These are phyloP conservation scores for Sporothrix inflata DNA, from an alignment of 2,329 filamentous ascomycete species.

Conservation along the genomic window DNA sequence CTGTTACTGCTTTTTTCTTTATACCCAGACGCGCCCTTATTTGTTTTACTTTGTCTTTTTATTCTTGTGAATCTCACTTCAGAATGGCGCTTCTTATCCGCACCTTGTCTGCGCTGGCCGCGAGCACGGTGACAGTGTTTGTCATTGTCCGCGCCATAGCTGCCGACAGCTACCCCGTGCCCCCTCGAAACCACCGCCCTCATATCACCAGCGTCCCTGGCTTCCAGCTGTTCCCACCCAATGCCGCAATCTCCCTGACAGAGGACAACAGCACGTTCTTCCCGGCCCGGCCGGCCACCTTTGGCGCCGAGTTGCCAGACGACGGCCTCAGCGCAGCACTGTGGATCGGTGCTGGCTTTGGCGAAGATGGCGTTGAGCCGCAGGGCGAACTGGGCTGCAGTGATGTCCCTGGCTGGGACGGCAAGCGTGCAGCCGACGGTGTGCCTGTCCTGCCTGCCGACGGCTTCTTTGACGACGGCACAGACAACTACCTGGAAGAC, in stretches of 20 bases:
- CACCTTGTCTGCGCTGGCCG: slow-evolving; percentile 26
- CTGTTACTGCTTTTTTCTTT: background rate
- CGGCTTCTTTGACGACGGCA: slow-evolving; percentile 67
- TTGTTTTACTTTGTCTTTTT: background rate
- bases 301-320: slow-evolving; percentile 76
- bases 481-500: slow-evolving; percentile 80
- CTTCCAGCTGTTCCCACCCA: slow-evolving; percentile 89
- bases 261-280: slow-evolving; percentile 99
- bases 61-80: background rate
- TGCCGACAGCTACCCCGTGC: slow-evolving; percentile 2
- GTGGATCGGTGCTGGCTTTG: slow-evolving; percentile 92
- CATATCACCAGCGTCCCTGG: slow-evolving; percentile 10
- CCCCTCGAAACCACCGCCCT: background rate
- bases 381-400: slow-evolving; percentile 93
- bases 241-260: slow-evolving; percentile 92
- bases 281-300: slow-evolving; percentile 87
- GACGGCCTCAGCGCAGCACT: slow-evolving; percentile 84
- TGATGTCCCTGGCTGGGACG: slow-evolving; percentile 87
- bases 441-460: slow-evolving; percentile 47
- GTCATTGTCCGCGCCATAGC: slow-evolving; percentile 19
- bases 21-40: background rate
- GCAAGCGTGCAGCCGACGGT: slow-evolving; percentile 48
- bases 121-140: slow-evolving; percentile 25
- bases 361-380: slow-evolving; percentile 71
- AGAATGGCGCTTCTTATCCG: slow-evolving; percentile 26